A percentile compares a stretch with the other conserved stretches of the same genome.
Conservation (phyloP, 805 yeast species). For the Peterozyma toletana region DNA sequence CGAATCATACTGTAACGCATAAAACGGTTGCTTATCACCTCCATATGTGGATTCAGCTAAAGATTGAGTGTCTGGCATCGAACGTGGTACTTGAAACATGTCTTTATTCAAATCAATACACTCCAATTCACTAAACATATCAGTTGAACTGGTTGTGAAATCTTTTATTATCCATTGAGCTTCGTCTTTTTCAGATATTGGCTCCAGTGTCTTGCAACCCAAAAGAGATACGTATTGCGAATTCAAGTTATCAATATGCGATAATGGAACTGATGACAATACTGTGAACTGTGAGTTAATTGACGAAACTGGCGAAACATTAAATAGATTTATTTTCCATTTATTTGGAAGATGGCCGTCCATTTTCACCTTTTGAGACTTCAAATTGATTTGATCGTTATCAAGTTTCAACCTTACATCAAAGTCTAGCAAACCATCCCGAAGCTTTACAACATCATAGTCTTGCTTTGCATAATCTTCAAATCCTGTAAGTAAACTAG, state of each 20-base stretch:
- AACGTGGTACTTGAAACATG: constrained; percentile 41
- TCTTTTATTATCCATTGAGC: constrained; percentile 18
- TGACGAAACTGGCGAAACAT: not conserved
- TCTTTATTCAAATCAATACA: constrained; percentile 40
- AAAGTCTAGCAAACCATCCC: not conserved
- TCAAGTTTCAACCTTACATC: constrained; percentile 15
- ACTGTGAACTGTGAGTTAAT: constrained; percentile 4
- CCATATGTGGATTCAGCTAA: constrained; percentile 50
- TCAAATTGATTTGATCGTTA: constrained; percentile 13
- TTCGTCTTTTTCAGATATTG: not conserved
- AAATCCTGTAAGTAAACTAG: constrained; percentile 44
- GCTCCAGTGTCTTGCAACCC: constrained; percentile 3
- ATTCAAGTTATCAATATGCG: not conserved
- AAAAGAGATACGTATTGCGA: constrained; percentile 1
- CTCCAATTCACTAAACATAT: constrained; percentile 26
- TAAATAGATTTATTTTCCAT: constrained; percentile 2
- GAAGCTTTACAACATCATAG: not conserved
- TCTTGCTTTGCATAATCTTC: constrained; percentile 28
- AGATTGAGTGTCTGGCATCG: constrained; percentile 26
- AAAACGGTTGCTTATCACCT: constrained; percentile 40
- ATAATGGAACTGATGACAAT: constrained; percentile 3
- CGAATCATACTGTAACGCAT: constrained; percentile 35
- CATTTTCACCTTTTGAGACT: not conserved
- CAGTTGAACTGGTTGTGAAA: constrained; percentile 29
- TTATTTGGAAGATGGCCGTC: not conserved